Evolutionary conservation across 371 early-diverging fungal species (phyloP).

Genomic region (Apophysomyces elegans): DNA sequence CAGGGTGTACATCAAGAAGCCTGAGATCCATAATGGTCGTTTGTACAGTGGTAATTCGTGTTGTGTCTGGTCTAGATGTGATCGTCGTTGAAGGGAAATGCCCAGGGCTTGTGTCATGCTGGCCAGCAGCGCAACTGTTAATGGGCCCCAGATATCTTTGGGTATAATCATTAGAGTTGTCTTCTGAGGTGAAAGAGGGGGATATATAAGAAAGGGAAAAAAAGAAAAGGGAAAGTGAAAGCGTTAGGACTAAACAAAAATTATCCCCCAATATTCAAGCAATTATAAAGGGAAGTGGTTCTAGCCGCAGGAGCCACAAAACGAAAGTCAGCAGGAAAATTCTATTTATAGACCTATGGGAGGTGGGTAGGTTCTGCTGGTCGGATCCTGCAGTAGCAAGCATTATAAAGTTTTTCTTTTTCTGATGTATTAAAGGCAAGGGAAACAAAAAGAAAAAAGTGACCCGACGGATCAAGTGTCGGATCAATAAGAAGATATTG

Average conservation of each 20-base stretch:
- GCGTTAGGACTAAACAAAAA: not conserved
- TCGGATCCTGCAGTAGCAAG: too few species aligned
- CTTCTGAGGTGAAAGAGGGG: too few species aligned
- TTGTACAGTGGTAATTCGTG: conserved; percentile 49
- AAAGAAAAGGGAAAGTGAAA: conserved; percentile 13
- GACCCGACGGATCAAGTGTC: too few species aligned
- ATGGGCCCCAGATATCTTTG: conserved; percentile 36
- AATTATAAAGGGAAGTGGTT: not conserved
- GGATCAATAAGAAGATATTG: too few species aligned
- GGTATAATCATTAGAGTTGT: conserved; percentile 2
- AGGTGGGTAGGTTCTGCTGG: too few species aligned
- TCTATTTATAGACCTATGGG: too few species aligned
- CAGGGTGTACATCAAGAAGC: conserved; percentile 73
- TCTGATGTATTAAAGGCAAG: not conserved
- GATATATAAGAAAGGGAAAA: conserved; percentile 1
- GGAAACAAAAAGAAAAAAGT: conserved; percentile 10
- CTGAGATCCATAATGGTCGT: conserved; percentile 46
- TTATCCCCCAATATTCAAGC: not conserved
- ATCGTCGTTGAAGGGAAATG: conserved; percentile 72
- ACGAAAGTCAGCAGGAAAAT: conserved; percentile 1
- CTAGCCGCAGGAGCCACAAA: too few species aligned
- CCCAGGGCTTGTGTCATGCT: conserved; percentile 73
- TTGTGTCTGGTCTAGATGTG: conserved; percentile 53
- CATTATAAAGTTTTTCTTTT: too few species aligned
- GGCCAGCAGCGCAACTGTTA: conserved; percentile 45